Base-by-base conservation (phyloP, 805 yeast genomes). In the Metschnikowia aberdeeniae region DNA sequence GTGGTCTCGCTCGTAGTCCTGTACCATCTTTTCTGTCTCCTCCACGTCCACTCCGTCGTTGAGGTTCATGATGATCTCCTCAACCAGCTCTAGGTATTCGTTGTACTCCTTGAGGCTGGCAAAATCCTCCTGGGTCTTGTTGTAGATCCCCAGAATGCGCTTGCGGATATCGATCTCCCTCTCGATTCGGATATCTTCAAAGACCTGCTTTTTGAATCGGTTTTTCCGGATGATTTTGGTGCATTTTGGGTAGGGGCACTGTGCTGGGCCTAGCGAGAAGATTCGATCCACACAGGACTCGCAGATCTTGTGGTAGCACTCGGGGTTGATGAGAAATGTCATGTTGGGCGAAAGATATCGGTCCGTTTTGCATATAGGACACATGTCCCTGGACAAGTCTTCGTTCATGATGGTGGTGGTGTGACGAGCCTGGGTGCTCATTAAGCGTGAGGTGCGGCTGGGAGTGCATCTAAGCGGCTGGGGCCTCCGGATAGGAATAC, bases 281-380 rank as follows among this genome's bases (percentile, higher is more conserved):
- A 93, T 90, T 53, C 99, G 77, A 64, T 93, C 98, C 35, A 92
- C 98, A 68, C 99, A 93, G 1, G 95, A 82, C 56, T 86, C 97
- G 68, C 99, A 93, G 64, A 93, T 92, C 72, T 89, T 92, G 62
- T 93, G 99, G 62, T 93, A 93, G 67, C 99, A 93, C 64, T 93
- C 99, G 0, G 98, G 96, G 58, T 93, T 93, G 52, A 93, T 89
- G 44, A 92, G 78, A 61, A 93, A 92, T 53, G 77, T 81, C 84
- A 93, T 86, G 55, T 90, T 89, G 22, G 98, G 98, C 36, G 96
- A 88, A 50, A 93, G 74, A 64, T 93, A 93, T 62, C 90, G 73
- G 66, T 92, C 96, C 38, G 97, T 89, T 67, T 92, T 89, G 75
- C 99, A 93, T 58, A 93, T 89, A 27, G 98, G 98, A 73, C 99